Conservation (phyloP, 441 rosid species). For the Flueggea neowawraea region DNA sequence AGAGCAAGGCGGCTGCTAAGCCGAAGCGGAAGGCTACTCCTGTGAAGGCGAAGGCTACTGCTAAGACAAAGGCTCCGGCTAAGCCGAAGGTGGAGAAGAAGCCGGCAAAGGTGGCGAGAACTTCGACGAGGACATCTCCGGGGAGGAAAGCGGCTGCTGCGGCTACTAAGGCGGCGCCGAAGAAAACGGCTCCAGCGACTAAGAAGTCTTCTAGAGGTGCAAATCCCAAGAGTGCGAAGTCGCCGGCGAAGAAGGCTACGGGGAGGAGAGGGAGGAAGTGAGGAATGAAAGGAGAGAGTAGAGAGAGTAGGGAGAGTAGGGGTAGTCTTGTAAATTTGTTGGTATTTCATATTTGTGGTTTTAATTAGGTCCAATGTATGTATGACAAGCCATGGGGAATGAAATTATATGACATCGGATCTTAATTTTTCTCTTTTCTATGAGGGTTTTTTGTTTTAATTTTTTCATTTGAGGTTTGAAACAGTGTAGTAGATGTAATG, state of each 20-base stretch:
- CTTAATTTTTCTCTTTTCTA: background rate
- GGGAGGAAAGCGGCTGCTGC: constrained; percentile 35
- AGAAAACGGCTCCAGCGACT: constrained; percentile 31
- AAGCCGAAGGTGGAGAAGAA: constrained; percentile 28
- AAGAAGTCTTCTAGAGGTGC: constrained; percentile 38
- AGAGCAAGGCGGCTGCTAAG: constrained; percentile 20
- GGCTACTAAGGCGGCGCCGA: constrained; percentile 29
- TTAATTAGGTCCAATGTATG: constrained; percentile 11
- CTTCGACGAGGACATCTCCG: constrained; percentile 54
- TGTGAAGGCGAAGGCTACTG: constrained; percentile 25
- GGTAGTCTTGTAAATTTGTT: constrained; percentile 46
- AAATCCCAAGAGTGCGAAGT: constrained; percentile 32
- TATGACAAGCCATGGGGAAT: constrained; percentile 13
- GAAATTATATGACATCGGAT: constrained; percentile 20
- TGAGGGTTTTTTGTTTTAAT: background rate
- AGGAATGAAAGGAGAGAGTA: constrained; percentile 5
- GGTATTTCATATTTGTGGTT: constrained; percentile 21
- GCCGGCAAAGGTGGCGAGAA: constrained; percentile 59
- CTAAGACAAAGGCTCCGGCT: constrained; percentile 18
- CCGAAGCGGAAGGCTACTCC: constrained; percentile 17
- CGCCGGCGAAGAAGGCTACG: constrained; percentile 35
- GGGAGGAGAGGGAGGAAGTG: constrained; percentile 38
- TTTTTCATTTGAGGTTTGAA: constrained; percentile 5
- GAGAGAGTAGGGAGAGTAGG: too few relatives aligned
- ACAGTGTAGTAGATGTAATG: constrained; percentile 14